Evolutionary conservation across 176 grass and related monocot genomes (phyloP), one percentile per base, ranked within the genome.

Genomic region (Urochloa ruziziensis): DNA sequence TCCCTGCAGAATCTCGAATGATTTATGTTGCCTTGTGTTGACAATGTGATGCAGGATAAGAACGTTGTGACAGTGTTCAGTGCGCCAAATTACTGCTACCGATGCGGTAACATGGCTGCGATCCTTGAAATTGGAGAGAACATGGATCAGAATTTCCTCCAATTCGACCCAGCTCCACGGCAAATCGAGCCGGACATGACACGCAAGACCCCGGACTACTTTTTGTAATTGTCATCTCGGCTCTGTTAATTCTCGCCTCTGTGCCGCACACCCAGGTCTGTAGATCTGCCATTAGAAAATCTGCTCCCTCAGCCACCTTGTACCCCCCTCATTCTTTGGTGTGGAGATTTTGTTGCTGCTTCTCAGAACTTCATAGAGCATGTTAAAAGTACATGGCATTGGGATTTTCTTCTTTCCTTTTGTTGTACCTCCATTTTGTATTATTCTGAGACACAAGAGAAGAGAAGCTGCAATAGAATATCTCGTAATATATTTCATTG

Each of bases 141-240:
- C 70, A 94, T 94, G 91, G 85, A 87, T 73, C 91, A 94, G 7
- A 94, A 94, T 63, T 94, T 94, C 78, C 88, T 94, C 35, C 91
- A 94, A 74, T 94, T 94, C 0, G 91, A 94, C 52, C 91, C 91
- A 27, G 91, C 91, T 0, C 91, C 91, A 0, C 82, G 88, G 37
- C 89, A 94, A 67, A 89, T 94, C 0, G 86, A 94, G 43, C 89
- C 89, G 0, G 89, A 94, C 56, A 89, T 81, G 58, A 89, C 87
- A 2, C 79, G 87, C 83, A 94, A 92, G 81, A 92, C 92, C 69
- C 92, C 92, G 2, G 92, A 94, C 73, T 94, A 94, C 81, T 94
- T 92, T 89, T 83, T 92, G 83, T 92, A 86, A 89, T 83, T 3
- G 1, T 17, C 17, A 16, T 81, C 70, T 36, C 54, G 58, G 64